Percentiles rank a stretch among this genome's conserved stretches.
Conservation (phyloP, 192 early-diverging fungal genomes). For the Mortierella antarctica region DNA sequence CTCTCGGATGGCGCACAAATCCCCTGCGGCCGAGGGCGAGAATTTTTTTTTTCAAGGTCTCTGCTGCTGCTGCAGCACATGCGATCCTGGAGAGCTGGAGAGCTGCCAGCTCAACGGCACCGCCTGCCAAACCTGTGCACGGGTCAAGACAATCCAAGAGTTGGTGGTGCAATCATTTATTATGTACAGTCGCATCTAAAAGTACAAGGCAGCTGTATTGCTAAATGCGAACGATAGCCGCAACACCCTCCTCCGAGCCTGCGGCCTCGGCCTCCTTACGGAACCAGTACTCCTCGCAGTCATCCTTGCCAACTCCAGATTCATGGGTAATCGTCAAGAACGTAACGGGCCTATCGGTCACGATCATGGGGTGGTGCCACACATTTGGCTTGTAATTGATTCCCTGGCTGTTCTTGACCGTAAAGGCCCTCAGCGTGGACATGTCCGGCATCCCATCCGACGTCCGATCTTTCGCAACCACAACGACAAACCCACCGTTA, state of each 20-base stretch:
- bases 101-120: too few relatives aligned
- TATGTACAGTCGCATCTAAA: neutral
- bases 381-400: slow-evolving; percentile 84
- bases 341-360: slow-evolving; percentile 56
- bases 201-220: neutral
- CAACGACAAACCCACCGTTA: slow-evolving; percentile 75
- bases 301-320: slow-evolving; percentile 75
- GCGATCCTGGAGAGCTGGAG: too few relatives aligned
- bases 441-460: slow-evolving; percentile 77
- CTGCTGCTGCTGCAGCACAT: too few relatives aligned
- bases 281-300: slow-evolving; percentile 72
- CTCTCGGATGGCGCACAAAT: too few relatives aligned
- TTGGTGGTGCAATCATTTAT: neutral
- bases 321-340: slow-evolving; percentile 87
- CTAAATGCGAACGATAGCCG: slow-evolving; percentile 29
- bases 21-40: too few relatives aligned
- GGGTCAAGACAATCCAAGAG: neutral
- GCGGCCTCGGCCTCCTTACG: slow-evolving; percentile 31
- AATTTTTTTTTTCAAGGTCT: too few relatives aligned
- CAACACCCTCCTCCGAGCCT: slow-evolving; percentile 22
- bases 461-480: slow-evolving; percentile 80
- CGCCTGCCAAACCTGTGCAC: neutral
- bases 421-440: slow-evolving; percentile 78
- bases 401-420: slow-evolving; percentile 76
- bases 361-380: slow-evolving; percentile 95